phyloP scores from a whole-genome alignment of 352 stramenopile genomes.

The Phytopythium boreale region DNA sequence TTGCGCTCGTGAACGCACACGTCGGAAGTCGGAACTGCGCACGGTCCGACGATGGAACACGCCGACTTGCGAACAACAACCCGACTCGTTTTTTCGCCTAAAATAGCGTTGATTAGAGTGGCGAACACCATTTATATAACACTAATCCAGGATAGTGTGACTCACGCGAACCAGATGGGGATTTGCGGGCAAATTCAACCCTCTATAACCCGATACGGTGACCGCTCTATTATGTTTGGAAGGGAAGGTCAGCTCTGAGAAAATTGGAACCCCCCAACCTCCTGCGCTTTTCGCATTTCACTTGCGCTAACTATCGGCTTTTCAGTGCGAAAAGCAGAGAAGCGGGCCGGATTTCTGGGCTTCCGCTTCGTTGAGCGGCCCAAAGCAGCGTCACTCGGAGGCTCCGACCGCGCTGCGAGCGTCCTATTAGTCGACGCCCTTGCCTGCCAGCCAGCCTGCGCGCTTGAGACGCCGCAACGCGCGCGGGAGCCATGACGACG shows the following conservation, averaged over 20 bases:
- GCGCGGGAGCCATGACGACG: conserved; percentile 25
- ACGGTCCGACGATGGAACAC: not conserved
- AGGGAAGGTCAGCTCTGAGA: not conserved
- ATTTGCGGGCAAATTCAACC: not conserved
- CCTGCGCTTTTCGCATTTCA: not conserved
- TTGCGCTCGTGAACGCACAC: not conserved
- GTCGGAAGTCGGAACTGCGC: not conserved
- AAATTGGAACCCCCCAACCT: not conserved
- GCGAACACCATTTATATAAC: not conserved
- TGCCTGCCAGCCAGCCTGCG: not conserved
- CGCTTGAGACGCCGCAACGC: too few relatives aligned
- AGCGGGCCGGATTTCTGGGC: not conserved
- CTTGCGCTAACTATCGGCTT: not conserved
- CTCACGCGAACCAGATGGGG: not conserved
- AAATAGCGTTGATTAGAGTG: not conserved
- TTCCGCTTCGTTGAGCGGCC: not conserved
- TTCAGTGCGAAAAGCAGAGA: not conserved
- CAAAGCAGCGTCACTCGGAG: not conserved
- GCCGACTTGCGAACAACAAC: not conserved
- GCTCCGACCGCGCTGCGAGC: too few relatives aligned
- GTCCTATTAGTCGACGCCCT: too few relatives aligned
- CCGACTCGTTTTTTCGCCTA: not conserved
- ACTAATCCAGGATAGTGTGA: not conserved
- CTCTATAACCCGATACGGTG: not conserved
- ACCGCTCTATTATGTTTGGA: not conserved